Conservation (phyloP, 2,329 filamentous ascomycete genomes). For the Penicillium hesseltinei region DNA sequence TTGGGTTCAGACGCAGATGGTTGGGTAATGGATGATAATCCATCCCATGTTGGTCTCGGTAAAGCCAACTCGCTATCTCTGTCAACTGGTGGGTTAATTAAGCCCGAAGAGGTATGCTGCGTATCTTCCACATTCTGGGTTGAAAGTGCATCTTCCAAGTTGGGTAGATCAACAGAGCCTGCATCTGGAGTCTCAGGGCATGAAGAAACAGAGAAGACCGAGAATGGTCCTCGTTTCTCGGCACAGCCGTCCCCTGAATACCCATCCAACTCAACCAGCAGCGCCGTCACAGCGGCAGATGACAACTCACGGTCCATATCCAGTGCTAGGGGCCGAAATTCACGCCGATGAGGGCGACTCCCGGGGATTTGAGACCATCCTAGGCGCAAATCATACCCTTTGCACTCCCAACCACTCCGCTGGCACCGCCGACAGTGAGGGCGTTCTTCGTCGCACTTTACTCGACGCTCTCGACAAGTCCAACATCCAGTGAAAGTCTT, state of each 20-base stretch:
- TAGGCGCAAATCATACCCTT: constrained; percentile 24
- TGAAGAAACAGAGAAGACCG: constrained; percentile 20
- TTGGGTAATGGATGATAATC: background rate
- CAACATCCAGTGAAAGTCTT: constrained; percentile 29
- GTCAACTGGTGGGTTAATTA: background rate
- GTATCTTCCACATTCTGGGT: background rate
- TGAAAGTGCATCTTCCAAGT: background rate
- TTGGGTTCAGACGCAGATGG: background rate
- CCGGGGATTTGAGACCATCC: constrained; percentile 21
- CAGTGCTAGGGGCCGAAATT: constrained; percentile 10
- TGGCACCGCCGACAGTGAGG: constrained; percentile 22
- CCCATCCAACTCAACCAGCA: constrained; percentile 19
- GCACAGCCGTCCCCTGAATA: constrained; percentile 14
- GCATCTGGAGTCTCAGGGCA: background rate
- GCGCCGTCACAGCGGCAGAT: constrained; percentile 17
- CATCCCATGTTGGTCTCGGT: background rate
- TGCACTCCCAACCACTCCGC: constrained; percentile 21
- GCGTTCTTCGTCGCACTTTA: constrained; percentile 26
- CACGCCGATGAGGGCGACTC: constrained; percentile 15
- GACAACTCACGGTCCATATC: constrained; percentile 10
- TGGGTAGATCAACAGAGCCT: background rate
- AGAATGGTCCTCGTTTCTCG: constrained; percentile 24
- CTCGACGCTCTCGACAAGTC: constrained; percentile 24
- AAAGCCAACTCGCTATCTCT: background rate
- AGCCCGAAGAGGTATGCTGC: background rate